Evolutionary conservation across 495 filamentous ascomycete species (phyloP), one percentile per base, ranked within the genome.

Genomic region (Penicillium ucsense): DNA sequence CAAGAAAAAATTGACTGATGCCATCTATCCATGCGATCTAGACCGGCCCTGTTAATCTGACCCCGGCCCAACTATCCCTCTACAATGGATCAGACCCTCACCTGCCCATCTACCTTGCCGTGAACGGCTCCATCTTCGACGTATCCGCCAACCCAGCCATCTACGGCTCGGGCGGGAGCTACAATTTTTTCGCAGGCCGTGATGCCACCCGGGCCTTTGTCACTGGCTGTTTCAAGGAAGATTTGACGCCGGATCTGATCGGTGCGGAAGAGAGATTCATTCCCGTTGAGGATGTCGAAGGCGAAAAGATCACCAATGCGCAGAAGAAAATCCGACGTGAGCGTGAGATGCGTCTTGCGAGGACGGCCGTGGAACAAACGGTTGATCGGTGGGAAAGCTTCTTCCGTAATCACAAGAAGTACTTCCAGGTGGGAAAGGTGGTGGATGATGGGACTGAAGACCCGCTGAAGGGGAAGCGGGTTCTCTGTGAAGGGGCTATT

Each of bases 101-200:
- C 11, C 79, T 84, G 20, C 94, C 92, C 4, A 82, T 99, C 64
- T 90, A 94, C 67, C 74, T 99, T 41, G 89, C 88, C 44, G 76
- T 99, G 39, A 99, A 99, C 71, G 86, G 89, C 45, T 83, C 78
- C 49, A 87, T 99, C 72, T 97, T 88, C 77, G 92, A 99, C 65
- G 94, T 99, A 34, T 83, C 84, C 8, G 70, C 78, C 5, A 85
- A 84, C 51, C 79, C 74, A 0, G 65, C 70, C 12, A 81, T 84
- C 54, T 98, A 99, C 76, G 91, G 92, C 2, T 88, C 89, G 0
- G 90, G 88, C 11, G 94, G 92, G 3, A 77, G 76, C 39, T 99
- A 99, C 74, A 73, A 80, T 44, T 85, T 86, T 70, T 95, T 99
- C 66, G 74, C 88, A 0, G 92, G 92, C 31, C 72, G 74, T 11